Base-by-base conservation (phyloP, 371 early-diverging fungal species). In the Actinomortierella wolfii region DNA sequence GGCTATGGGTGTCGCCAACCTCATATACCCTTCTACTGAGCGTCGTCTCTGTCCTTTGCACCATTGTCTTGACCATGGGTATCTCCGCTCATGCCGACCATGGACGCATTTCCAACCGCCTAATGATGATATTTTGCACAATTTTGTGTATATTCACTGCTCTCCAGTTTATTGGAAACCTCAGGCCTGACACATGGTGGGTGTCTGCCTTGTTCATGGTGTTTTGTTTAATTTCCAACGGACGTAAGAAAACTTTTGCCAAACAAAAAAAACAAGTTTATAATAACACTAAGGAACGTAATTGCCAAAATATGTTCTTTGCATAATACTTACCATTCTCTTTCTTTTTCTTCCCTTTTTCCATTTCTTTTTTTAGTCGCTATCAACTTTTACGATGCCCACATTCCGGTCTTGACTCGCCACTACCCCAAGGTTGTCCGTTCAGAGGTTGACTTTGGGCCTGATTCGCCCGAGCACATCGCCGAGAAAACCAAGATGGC, bases 331-430 rank as follows among this genome's bases (percentile, higher is more conserved):
- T 5, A 23, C 7, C 28, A 47, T 9, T 25, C n/a, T 7, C 15
- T n/a, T 29, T n/a, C 2, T 45, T n/a, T 11, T 40, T 13, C 42
- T 21, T 25, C 20, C 24, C 3, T 41, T n/a, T n/a, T 18, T 14
- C 13, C 24, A 4, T 41, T 18, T 21, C 17, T 23, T 53, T 34
- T 52, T 11, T 7, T n/a, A 5, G 76, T 68, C 1, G 58, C 81
- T 0, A 68, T 69, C 53, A 85, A 87, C 28, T 86, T 86, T 59
- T 80, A 79, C 63, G 81, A 85, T 29, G 80, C 86, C n/a, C 78
- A 77, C 61, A 75, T 89, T 28, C 84, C 87, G 18, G 63, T 80
- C 23, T 51, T 86, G 20, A 73, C 82, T 1, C 67, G 79, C 34
- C 67, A 80, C 55, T 80, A 83, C 56, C 81, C 81, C 26, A 64